Percentiles rank a stretch among this genome's conserved stretches.
phyloP scores from a whole-genome alignment of 495 filamentous ascomycete genomes.

The Annulohypoxylon nitens region DNA sequence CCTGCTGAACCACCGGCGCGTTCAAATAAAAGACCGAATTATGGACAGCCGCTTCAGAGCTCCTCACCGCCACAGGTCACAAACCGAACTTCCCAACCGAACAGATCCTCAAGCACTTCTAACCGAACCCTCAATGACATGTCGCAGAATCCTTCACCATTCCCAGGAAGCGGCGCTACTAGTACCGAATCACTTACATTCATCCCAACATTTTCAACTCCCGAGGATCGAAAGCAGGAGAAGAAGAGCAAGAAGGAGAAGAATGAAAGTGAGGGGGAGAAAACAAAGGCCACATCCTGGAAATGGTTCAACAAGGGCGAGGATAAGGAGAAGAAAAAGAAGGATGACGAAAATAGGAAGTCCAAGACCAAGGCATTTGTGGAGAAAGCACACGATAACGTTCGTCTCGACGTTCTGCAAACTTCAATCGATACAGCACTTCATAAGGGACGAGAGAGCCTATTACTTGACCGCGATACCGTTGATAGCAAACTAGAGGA shows the following conservation, averaged over 20 bases:
- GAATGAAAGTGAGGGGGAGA: slow-evolving; percentile 59
- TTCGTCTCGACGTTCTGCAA: slow-evolving; percentile 84
- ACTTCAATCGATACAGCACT: slow-evolving; percentile 76
- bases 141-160: slow-evolving; percentile 70
- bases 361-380: slow-evolving; percentile 65
- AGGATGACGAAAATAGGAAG: slow-evolving; percentile 67
- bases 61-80: slow-evolving; percentile 40
- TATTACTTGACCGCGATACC: slow-evolving; percentile 81
- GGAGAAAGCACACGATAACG: slow-evolving; percentile 76
- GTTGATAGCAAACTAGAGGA: slow-evolving; percentile 80
- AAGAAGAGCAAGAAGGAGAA: slow-evolving; percentile 78
- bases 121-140: slow-evolving; percentile 71
- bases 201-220: slow-evolving; percentile 77
- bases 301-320: slow-evolving; percentile 67
- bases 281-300: slow-evolving; percentile 49
- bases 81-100: slow-evolving; percentile 27
- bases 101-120: slow-evolving; percentile 35
- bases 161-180: slow-evolving; percentile 75
- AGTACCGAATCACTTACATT: slow-evolving; percentile 85
- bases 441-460: slow-evolving; percentile 81
- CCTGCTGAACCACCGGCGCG: slow-evolving; percentile 62
- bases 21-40: slow-evolving; percentile 61
- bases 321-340: slow-evolving; percentile 71
- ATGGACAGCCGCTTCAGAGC: slow-evolving; percentile 51
- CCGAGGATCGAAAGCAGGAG: slow-evolving; percentile 71